These are phyloP conservation scores for Cinnamomum micranthum DNA, from an alignment of 164 flowering plant genomes.

Conservation along the genomic window DNA sequence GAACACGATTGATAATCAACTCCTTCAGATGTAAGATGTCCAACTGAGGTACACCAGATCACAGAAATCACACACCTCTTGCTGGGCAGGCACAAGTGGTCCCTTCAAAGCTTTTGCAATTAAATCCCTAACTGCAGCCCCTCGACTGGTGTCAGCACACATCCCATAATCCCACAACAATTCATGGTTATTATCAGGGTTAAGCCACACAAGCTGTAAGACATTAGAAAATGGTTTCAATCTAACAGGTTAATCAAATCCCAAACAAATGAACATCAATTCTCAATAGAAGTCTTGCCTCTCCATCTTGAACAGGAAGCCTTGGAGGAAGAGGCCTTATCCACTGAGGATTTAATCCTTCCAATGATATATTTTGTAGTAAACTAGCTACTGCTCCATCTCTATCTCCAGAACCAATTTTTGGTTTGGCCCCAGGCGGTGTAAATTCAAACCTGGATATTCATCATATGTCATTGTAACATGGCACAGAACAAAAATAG, in stretches of 20 bases:
- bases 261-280: constrained; percentile 3
- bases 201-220: constrained; percentile 85
- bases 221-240: constrained; percentile 10
- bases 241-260: constrained; percentile 5
- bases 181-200: constrained; percentile 85
- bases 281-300: constrained; percentile 39
- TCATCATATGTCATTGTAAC: constrained; percentile 1
- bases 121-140: constrained; percentile 83
- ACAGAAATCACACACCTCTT: constrained; percentile 46
- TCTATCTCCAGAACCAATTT: constrained; percentile 79
- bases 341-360: constrained; percentile 82
- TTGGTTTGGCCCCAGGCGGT: constrained; percentile 48
- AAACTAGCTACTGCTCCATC: constrained; percentile 59
- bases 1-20: not conserved
- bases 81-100: constrained; percentile 79
- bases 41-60: not conserved
- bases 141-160: constrained; percentile 98
- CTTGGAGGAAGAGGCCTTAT: constrained; percentile 85
- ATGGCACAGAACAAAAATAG: constrained; percentile 1
- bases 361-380: constrained; percentile 48
- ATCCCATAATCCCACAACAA: constrained; percentile 92
- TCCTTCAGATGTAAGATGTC: not conserved
- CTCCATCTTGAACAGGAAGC: constrained; percentile 76
- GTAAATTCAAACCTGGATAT: constrained; percentile 29
- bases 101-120: constrained; percentile 87